Conservation (phyloP, 495 filamentous ascomycete species). For the Gamarada debralockiae region DNA sequence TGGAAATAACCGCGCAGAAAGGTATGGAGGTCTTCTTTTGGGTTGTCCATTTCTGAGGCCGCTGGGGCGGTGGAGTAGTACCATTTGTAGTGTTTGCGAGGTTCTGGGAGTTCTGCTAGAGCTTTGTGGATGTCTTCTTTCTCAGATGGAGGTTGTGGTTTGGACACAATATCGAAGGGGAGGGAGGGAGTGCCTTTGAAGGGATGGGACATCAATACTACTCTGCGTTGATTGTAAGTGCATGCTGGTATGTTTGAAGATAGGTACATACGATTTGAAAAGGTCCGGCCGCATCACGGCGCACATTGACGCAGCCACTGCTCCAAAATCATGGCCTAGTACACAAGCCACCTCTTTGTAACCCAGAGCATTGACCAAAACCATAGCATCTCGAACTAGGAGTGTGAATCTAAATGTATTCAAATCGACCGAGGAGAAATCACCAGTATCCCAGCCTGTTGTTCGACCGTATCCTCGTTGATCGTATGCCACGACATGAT, state of each 20-base stretch:
- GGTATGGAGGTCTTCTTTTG: constrained; percentile 44
- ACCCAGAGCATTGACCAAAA: constrained; percentile 56
- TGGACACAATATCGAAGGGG: constrained; percentile 45
- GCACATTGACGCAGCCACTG: constrained; percentile 52
- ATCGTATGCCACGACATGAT: constrained; percentile 62
- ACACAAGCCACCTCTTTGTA: constrained; percentile 55
- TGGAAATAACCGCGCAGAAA: constrained; percentile 68
- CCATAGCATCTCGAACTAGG: constrained; percentile 58
- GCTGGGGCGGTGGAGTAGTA: constrained; percentile 59
- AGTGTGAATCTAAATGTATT: constrained; percentile 52
- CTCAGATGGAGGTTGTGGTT: constrained; percentile 20
- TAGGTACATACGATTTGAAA: constrained; percentile 37
- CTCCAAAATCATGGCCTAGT: constrained; percentile 66
- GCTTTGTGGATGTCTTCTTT: constrained; percentile 48
- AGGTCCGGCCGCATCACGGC: constrained; percentile 62
- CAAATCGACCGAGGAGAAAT: constrained; percentile 50
- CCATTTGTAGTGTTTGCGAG: constrained; percentile 67
- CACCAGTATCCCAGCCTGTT: constrained; percentile 51
- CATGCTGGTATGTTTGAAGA: neutral
- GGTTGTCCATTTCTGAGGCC: constrained; percentile 54
- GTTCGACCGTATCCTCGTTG: constrained; percentile 68
- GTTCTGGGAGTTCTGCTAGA: constrained; percentile 44
- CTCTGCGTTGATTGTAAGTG: constrained; percentile 14
- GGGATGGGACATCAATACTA: constrained; percentile 54
- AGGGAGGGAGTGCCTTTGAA: constrained; percentile 46